Base-by-base conservation (phyloP, 2,329 filamentous ascomycete species). In the Cladosporium oxysporum region DNA sequence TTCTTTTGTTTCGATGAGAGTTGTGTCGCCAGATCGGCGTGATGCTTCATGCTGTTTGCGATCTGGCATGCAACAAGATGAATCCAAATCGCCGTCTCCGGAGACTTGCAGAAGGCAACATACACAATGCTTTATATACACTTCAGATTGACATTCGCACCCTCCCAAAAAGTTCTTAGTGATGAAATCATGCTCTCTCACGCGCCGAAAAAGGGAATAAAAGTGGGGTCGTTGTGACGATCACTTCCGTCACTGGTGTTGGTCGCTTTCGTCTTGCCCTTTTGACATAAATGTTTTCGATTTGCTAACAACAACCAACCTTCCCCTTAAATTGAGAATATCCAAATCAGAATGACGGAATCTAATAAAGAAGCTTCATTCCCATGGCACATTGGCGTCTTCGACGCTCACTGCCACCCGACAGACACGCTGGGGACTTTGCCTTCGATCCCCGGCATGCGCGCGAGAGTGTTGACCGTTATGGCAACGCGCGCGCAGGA, bases 381-480 rank as follows among this genome's bases (percentile, higher is more conserved):
- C 26, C 90, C 90, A 14, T 93, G 90, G 90, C 83, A 89, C 65
- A 77, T 89, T 35, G 89, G 88, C 58, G 82, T 92, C 67, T 91
- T 84, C 74, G 91, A 95, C 75, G 90, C 91, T 26, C 91, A 95
- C 80, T 94, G 91, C 77, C 91, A 95, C 75, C 91, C 91, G 4
- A 94, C 91, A 31, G 91, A 94, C 76, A 91, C 88, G 23, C 88
- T 92, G 85, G 78, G 83, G 50, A 86, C 83, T 21, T 78, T 91
- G 58, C 70, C 81, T 12, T 77, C 76, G 14, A 88, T 94, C 49
- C 79, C 85, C 12, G 71, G 71, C 12, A 93, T 94, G 90, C 86
- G 85, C 67, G 83, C 90, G 26, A 83, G 85, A 28, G 82, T 82
- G 12, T 79, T 95, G 59, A 90, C 90, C 2, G 84, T 92, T 67